These are phyloP conservation scores for Coemansia sp. DNA, from an alignment of 192 early-diverging fungal genomes.

Conservation along the genomic window DNA sequence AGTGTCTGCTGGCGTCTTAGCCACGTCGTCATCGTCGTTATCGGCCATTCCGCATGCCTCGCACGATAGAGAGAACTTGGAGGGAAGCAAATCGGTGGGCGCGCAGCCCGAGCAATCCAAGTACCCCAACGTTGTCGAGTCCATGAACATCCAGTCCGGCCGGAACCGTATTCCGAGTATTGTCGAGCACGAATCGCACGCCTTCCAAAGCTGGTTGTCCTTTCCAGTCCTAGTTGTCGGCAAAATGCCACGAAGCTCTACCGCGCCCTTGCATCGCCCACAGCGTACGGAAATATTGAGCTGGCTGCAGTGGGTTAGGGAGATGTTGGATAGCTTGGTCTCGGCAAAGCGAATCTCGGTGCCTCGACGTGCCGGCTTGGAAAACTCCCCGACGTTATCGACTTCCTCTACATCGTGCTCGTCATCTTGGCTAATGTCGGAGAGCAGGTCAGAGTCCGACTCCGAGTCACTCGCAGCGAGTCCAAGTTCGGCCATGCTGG, in stretches of 20 bases:
- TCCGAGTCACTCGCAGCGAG: conserved; percentile 4
- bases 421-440: conserved; percentile 8
- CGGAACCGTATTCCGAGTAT: conserved; percentile 61
- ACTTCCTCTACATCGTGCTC: conserved; percentile 2
- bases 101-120: conserved; percentile 71
- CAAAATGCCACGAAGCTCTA: conserved; percentile 62
- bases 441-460: not conserved
- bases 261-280: conserved; percentile 68
- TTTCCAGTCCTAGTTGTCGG: conserved; percentile 21
- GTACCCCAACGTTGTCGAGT: conserved; percentile 62
- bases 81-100: conserved; percentile 73
- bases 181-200: conserved; percentile 58
- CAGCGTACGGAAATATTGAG: conserved; percentile 72
- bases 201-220: conserved; percentile 52
- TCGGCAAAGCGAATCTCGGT: conserved; percentile 72
- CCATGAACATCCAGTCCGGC: conserved; percentile 61
- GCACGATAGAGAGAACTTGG: conserved; percentile 69
- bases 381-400: conserved; percentile 12
- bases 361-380: conserved; percentile 61
- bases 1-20: conserved; percentile 4
- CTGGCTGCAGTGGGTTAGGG: conserved; percentile 63
- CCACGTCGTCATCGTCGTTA: not conserved
- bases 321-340: conserved; percentile 61
- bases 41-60: conserved; percentile 56
- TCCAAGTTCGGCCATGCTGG: not conserved